A percentile compares a stretch with the other conserved stretches of the same genome.
phyloP scores from a whole-genome alignment of 768 basidiomycete species.

The Lactifluus rugatus region DNA sequence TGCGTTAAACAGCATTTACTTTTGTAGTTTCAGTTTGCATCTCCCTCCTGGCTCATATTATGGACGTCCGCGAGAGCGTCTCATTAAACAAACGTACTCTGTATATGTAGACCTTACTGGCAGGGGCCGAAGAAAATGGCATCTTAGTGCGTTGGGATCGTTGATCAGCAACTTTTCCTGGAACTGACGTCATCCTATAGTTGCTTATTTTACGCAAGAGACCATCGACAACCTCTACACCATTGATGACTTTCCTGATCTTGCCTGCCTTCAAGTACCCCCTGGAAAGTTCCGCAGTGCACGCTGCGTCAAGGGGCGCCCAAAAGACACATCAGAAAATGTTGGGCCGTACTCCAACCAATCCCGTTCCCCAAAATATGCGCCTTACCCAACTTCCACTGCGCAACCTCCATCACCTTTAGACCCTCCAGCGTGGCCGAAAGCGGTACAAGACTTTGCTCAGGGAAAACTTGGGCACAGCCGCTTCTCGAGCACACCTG shows the following conservation, averaged over 20 bases:
- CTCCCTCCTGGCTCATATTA: conserved; percentile 21
- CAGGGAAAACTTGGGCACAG: conserved; percentile 17
- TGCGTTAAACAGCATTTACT: conserved; percentile 17
- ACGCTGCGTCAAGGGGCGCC: conserved; percentile 24
- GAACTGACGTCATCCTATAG: conserved; percentile 20
- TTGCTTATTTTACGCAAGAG: conserved; percentile 32
- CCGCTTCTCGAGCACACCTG: conserved; percentile 16
- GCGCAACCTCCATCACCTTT: conserved; percentile 13
- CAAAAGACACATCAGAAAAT: conserved; percentile 10
- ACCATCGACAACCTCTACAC: conserved; percentile 25
- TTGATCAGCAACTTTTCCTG: neutral
- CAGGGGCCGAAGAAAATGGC: conserved; percentile 68
- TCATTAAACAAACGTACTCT: conserved; percentile 76
- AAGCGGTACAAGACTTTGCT: conserved; percentile 9
- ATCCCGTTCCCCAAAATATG: conserved; percentile 11
- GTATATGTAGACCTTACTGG: conserved; percentile 55
- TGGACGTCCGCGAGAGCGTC: conserved; percentile 33
- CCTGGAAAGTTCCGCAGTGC: conserved; percentile 28
- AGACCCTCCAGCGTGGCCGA: conserved; percentile 17
- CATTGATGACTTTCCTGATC: conserved; percentile 28
- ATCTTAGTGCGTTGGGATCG: conserved; percentile 47
- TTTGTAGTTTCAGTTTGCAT: conserved; percentile 22
- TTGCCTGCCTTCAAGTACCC: conserved; percentile 26
- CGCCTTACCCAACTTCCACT: conserved; percentile 10
- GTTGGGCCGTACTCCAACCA: conserved; percentile 7